Percentiles rank a stretch among this genome's conserved stretches.
phyloP scores from a whole-genome alignment of 106 monocot species.

The Xerophyta viscosa region DNA sequence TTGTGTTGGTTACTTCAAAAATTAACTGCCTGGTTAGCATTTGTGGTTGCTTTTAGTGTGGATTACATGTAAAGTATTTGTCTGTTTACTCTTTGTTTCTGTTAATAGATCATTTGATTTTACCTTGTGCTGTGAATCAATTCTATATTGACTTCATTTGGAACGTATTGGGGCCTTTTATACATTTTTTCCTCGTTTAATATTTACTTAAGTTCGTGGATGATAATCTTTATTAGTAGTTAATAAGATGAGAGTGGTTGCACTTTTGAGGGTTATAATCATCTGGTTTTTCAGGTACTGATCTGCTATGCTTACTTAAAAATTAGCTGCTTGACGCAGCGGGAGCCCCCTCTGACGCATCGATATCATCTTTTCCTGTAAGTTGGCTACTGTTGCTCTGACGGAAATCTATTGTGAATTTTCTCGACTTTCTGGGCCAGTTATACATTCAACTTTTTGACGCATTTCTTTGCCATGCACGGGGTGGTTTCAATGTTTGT shows the following conservation, averaged over 20 bases:
- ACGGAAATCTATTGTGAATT: not conserved
- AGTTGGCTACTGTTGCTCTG: slow-evolving; percentile 1
- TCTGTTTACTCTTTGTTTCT: slow-evolving; percentile 12
- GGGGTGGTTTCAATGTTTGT: too few relatives aligned
- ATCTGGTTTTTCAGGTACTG: slow-evolving; percentile 25
- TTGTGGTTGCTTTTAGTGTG: slow-evolving; percentile 10
- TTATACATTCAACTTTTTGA: too few relatives aligned
- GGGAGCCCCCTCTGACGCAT: too few relatives aligned
- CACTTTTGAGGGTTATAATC: slow-evolving; percentile 20
- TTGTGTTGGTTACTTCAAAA: too few relatives aligned
- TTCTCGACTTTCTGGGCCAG: too few relatives aligned
- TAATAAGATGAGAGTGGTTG: too few relatives aligned
- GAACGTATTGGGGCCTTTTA: slow-evolving; percentile 9
- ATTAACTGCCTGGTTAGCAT: slow-evolving; percentile 10
- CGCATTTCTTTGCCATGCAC: too few relatives aligned
- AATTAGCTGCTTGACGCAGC: not conserved
- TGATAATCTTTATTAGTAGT: too few relatives aligned
- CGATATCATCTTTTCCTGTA: slow-evolving; percentile 11
- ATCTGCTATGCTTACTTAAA: slow-evolving; percentile 2
- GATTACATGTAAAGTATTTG: slow-evolving; percentile 13
- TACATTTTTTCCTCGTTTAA: slow-evolving; percentile 17
- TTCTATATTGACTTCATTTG: slow-evolving; percentile 16
- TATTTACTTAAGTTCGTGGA: slow-evolving; percentile 15
- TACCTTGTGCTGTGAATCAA: slow-evolving; percentile 11
- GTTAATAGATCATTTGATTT: slow-evolving; percentile 28